A percentile compares a stretch with the other conserved stretches of the same genome.
Evolutionary conservation across 352 stramenopile genomes (phyloP).

Genomic region (Pythium sukuiense): DNA sequence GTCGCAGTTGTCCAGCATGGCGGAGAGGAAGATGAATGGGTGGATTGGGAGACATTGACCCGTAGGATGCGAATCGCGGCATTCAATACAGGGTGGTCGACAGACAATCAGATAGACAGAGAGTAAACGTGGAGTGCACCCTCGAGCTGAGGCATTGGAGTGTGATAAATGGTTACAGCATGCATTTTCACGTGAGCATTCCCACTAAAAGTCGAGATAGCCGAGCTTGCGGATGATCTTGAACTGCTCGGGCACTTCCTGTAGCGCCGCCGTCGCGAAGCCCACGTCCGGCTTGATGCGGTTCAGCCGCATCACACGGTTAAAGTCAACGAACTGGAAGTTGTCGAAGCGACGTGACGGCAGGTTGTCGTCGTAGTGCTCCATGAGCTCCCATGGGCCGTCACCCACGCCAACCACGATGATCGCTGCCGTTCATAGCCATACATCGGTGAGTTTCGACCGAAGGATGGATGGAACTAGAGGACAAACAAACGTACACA

Average conservation of each 20-base stretch:
- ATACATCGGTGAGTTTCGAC: neutral
- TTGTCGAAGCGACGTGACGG: conserved; percentile 69
- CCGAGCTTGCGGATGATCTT: conserved; percentile 48
- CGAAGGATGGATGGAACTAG: neutral
- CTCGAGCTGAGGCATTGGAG: no score
- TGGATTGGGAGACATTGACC: conserved; percentile 29
- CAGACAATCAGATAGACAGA: no score
- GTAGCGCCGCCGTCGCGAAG: conserved; percentile 66
- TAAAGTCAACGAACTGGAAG: conserved; percentile 79
- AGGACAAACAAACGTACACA: conserved; percentile 45
- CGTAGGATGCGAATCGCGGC: conserved; percentile 14
- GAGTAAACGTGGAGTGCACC: neutral
- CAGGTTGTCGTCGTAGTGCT: conserved; percentile 59
- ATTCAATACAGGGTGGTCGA: neutral
- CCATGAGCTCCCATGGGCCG: conserved; percentile 73
- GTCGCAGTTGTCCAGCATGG: neutral
- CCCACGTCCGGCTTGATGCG: conserved; percentile 49
- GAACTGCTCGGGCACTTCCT: conserved; percentile 69
- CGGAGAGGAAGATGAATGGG: neutral
- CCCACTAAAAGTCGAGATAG: conserved; percentile 28
- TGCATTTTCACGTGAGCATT: no score
- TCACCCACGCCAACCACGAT: conserved; percentile 77
- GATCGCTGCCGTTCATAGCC: conserved; percentile 44
- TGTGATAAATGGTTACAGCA: no score
- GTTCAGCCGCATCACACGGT: conserved; percentile 51